Evolutionary conservation across 345 rosid genomes (phyloP).

Genomic region (Brassica napus): Da-Ae NC_063437.1:6027001-6027500

Average conservation of each 20-base stretch:
- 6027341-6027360: not conserved
- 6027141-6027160: not conserved
- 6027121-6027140: not conserved
- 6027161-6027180: constrained; percentile 1
- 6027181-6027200: constrained; percentile 5
- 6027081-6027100: not conserved
- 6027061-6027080: not conserved
- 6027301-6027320: constrained; percentile 11
- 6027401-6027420: constrained; percentile 91
- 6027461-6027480: too few species aligned
- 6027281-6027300: not conserved
- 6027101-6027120: not conserved
- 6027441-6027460: too few species aligned
- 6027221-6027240: not conserved
- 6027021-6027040: too few species aligned
- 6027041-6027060: too few species aligned
- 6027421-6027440: constrained; percentile 50
- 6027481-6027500: too few species aligned
- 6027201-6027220: too few species aligned
- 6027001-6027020: too few species aligned
- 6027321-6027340: constrained; percentile 13
- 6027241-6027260: not conserved
- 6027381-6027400: constrained; percentile 73
- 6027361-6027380: constrained; percentile 97
- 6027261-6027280: not conserved